Percentiles rank a stretch among this genome's conserved stretches.
Evolutionary conservation across 176 grass and related monocot genomes (phyloP).

Genomic region (Raddia distichophylla): DNA sequence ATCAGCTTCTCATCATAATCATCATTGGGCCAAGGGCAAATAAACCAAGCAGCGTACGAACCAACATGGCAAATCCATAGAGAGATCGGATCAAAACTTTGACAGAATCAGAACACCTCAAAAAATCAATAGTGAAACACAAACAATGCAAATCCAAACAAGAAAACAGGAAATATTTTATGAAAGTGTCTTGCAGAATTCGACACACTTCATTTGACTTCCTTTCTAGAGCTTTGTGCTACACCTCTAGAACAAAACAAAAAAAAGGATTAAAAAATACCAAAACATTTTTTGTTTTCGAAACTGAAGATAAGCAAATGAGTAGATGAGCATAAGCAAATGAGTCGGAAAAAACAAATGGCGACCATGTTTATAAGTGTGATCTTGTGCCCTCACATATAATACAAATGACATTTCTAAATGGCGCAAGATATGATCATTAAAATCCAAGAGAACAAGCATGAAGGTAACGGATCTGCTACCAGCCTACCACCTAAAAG

Average conservation of each 20-base stretch:
- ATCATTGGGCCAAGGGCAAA: constrained; percentile 42
- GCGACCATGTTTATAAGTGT: not conserved
- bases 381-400: constrained; percentile 13
- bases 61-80: not conserved
- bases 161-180: not conserved
- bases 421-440: not conserved
- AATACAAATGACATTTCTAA: not conserved
- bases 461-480: too few species aligned
- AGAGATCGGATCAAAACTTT: not conserved
- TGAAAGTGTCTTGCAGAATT: too few species aligned
- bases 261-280: too few species aligned
- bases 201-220: too few species aligned
- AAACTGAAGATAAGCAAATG: too few species aligned
- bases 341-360: not conserved
- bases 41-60: not conserved
- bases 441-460: not conserved
- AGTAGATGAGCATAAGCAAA: too few species aligned
- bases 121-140: not conserved
- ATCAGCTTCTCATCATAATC: constrained; percentile 8
- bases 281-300: too few species aligned
- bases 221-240: too few species aligned
- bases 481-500: not conserved
- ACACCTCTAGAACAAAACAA: too few species aligned
- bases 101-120: not conserved
- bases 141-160: not conserved